phyloP scores from a whole-genome alignment of 805 yeast species.

The Komagataella mondaviorum region DNA sequence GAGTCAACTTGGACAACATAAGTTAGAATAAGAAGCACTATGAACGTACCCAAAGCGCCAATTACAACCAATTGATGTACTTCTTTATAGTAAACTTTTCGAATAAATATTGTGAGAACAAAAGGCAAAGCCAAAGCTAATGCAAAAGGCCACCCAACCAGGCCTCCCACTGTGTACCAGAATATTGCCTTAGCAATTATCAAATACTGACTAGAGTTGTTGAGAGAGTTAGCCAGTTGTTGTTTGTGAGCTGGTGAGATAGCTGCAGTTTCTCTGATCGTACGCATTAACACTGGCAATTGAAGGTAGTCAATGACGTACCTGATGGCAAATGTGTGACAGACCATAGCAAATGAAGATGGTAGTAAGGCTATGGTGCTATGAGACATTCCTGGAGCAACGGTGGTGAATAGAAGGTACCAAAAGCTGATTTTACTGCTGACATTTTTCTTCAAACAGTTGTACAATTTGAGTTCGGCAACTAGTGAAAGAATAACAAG shows the following conservation, averaged over 20 bases:
- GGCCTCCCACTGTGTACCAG: slow-evolving; percentile 50
- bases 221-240: not conserved
- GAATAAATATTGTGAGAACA: slow-evolving; percentile 19
- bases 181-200: slow-evolving; percentile 19
- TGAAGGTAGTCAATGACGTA: slow-evolving; percentile 21
- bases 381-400: slow-evolving; percentile 78
- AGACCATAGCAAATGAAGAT: slow-evolving; percentile 59
- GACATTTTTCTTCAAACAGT: slow-evolving; percentile 22
- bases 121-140: slow-evolving; percentile 53
- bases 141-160: slow-evolving; percentile 89
- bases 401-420: slow-evolving; percentile 48
- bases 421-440: slow-evolving; percentile 32
- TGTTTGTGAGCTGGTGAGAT: not conserved
- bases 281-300: not conserved
- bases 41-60: not conserved
- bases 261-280: not conserved
- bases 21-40: slow-evolving; percentile 5
- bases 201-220: not conserved
- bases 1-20: slow-evolving; percentile 34
- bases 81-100: slow-evolving; percentile 2
- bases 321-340: slow-evolving; percentile 30
- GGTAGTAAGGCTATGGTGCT: slow-evolving; percentile 83
- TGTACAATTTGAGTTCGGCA: slow-evolving; percentile 41
- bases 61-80: not conserved
- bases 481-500: slow-evolving; percentile 25